phyloP scores from a whole-genome alignment of 83 land plant genomes.

The Diphasiastrum complanatum region DNA sequence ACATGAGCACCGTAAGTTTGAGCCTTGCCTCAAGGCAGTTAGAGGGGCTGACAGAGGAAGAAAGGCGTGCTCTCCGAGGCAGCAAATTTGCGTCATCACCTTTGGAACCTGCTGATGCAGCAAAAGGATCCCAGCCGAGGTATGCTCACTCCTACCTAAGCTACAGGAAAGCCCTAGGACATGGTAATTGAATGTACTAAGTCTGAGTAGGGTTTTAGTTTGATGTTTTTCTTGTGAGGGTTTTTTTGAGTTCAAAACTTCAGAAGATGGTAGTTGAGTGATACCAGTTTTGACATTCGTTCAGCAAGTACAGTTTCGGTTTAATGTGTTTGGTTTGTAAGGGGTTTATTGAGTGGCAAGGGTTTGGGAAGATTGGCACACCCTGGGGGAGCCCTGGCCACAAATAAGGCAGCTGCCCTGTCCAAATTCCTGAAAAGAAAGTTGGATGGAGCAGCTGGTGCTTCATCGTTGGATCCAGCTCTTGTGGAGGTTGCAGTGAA shows the following conservation, averaged over 20 bases:
- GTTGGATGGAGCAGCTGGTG: slow-evolving; percentile 65
- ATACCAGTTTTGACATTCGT: no score
- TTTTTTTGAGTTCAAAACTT: no score
- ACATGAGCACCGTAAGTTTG: slow-evolving; percentile 24
- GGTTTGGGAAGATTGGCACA: slow-evolving; percentile 49
- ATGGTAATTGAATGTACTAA: no score
- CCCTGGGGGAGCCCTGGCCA: slow-evolving; percentile 63
- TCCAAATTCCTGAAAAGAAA: slow-evolving; percentile 82
- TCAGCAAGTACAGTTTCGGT: no score
- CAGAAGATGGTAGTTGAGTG: no score
- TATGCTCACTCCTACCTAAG: no score
- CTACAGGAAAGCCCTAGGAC: no score
- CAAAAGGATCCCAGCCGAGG: slow-evolving; percentile 32
- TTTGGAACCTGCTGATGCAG: slow-evolving; percentile 6
- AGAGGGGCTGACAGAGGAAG: slow-evolving; percentile 49
- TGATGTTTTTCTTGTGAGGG: no score
- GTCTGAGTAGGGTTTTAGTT: no score
- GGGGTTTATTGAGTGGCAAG: no score
- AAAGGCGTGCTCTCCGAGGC: slow-evolving; percentile 52
- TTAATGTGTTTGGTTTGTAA: no score
- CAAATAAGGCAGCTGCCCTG: slow-evolving; percentile 88
- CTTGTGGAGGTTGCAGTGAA: slow-evolving; percentile 70
- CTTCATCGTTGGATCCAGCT: slow-evolving; percentile 55
- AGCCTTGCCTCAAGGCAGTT: slow-evolving; percentile 11
- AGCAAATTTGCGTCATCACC: slow-evolving; percentile 48